phyloP scores from a whole-genome alignment of 108 stramenopile species.

The Skeletonema potamos region DNA sequence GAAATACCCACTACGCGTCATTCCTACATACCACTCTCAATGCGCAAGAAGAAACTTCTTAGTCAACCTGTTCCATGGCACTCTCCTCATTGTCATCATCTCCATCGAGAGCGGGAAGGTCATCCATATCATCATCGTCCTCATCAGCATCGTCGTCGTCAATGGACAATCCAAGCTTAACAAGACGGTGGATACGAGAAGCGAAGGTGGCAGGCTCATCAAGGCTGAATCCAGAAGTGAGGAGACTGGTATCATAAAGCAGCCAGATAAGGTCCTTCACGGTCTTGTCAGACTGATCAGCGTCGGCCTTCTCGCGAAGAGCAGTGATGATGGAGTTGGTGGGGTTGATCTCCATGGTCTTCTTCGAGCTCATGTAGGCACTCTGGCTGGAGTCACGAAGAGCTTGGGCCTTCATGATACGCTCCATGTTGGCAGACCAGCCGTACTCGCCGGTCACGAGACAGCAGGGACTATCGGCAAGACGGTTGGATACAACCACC shows the following conservation, averaged over 20 bases:
- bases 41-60: constrained; percentile 45
- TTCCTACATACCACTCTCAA: no score
- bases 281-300: constrained; percentile 99
- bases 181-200: constrained; percentile 98
- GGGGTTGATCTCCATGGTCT: constrained; percentile 99
- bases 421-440: constrained; percentile 99
- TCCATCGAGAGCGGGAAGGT: constrained; percentile 94
- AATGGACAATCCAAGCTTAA: constrained; percentile 98
- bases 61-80: constrained; percentile 99
- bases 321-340: constrained; percentile 97
- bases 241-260: constrained; percentile 98
- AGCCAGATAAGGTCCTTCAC: constrained; percentile 99
- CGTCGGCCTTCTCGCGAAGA: constrained; percentile 98
- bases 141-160: constrained; percentile 97
- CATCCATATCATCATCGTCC: constrained; percentile 90
- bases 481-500: constrained; percentile 98
- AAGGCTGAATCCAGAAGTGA: constrained; percentile 98
- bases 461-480: constrained; percentile 98
- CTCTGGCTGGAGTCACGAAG: constrained; percentile 97
- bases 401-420: constrained; percentile 99
- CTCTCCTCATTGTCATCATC: constrained; percentile 94
- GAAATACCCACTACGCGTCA: no score
- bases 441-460: constrained; percentile 99
- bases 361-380: constrained; percentile 99
- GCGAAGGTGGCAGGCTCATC: constrained; percentile 99